Evolutionary conservation across 1,284 basidiomycete species (phyloP).

Genomic region (Cryptococcus sp.): DNA sequence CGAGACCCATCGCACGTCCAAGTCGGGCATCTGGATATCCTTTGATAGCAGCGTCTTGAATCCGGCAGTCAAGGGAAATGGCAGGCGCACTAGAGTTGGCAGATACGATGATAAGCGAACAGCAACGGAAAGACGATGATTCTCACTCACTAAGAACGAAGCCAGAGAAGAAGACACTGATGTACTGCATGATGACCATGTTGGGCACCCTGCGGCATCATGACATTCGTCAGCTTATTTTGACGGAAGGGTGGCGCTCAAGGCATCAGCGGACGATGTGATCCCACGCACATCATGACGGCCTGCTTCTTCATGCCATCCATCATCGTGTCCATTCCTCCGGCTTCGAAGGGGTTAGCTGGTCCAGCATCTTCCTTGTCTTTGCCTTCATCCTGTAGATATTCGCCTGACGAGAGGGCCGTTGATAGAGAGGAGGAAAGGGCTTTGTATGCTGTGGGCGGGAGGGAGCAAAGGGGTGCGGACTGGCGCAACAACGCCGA

Average conservation of each 20-base stretch:
- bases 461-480: conserved; percentile 75
- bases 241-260: neutral
- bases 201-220: conserved; percentile 68
- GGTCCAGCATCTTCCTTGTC: conserved; percentile 61
- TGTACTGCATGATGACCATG: conserved; percentile 99
- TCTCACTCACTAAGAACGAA: conserved; percentile 88
- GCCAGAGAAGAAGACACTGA: conserved; percentile 99
- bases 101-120: neutral
- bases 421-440: conserved; percentile 72
- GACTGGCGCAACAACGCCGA: conserved; percentile 80
- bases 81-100: conserved; percentile 74
- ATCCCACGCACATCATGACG: conserved; percentile 66
- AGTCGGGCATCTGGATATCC: conserved; percentile 91
- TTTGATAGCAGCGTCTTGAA: conserved; percentile 99
- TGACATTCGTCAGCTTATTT: too few relatives aligned
- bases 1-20: conserved; percentile 99
- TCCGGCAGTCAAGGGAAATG: conserved; percentile 93
- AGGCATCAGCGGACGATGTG: too few relatives aligned
- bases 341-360: conserved; percentile 74
- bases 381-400: conserved; percentile 65
- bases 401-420: conserved; percentile 72
- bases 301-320: conserved; percentile 98
- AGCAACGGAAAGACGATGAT: neutral
- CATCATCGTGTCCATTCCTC: conserved; percentile 98
- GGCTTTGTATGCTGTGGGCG: conserved; percentile 70